Conservation (phyloP, 2,329 filamentous ascomycete species). For the Didymosphaeria variabile region DNA sequence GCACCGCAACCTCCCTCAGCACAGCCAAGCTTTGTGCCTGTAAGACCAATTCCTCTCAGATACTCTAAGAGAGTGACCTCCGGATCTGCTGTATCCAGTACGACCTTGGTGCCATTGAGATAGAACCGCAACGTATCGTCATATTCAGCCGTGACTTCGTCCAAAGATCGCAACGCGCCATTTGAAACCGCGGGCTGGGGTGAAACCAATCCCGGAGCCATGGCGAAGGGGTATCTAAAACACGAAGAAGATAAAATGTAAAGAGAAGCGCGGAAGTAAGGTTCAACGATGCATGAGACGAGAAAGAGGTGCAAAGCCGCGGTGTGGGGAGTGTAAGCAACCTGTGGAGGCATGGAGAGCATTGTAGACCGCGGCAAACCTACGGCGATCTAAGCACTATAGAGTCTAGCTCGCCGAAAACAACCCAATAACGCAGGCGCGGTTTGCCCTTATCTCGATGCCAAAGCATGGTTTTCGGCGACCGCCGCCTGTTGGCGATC, state of each 20-base stretch:
- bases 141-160: slow-evolving; percentile 75
- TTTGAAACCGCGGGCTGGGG: slow-evolving; percentile 55
- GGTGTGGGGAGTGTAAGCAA: slow-evolving; percentile 9
- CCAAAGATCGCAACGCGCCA: slow-evolving; percentile 59
- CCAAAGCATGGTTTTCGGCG: background rate
- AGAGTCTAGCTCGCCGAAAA: slow-evolving; percentile 1
- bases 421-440: background rate
- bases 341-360: background rate
- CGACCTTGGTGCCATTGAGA: slow-evolving; percentile 90
- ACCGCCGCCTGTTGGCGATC: slow-evolving; percentile 3
- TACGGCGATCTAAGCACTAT: slow-evolving; percentile 6
- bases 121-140: slow-evolving; percentile 92
- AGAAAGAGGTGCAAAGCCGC: slow-evolving; percentile 1
- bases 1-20: slow-evolving; percentile 96
- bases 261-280: background rate
- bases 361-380: slow-evolving; percentile 11
- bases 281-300: background rate
- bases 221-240: slow-evolving; percentile 36
- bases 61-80: slow-evolving; percentile 94
- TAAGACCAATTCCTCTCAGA: slow-evolving; percentile 88
- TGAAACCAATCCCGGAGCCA: slow-evolving; percentile 66
- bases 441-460: slow-evolving; percentile 12
- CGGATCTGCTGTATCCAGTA: slow-evolving; percentile 86
- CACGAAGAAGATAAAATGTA: background rate
- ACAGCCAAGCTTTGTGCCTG: slow-evolving; percentile 95